phyloP scores from a whole-genome alignment of 495 filamentous ascomycete genomes.

The Neurospora pannonica region DNA sequence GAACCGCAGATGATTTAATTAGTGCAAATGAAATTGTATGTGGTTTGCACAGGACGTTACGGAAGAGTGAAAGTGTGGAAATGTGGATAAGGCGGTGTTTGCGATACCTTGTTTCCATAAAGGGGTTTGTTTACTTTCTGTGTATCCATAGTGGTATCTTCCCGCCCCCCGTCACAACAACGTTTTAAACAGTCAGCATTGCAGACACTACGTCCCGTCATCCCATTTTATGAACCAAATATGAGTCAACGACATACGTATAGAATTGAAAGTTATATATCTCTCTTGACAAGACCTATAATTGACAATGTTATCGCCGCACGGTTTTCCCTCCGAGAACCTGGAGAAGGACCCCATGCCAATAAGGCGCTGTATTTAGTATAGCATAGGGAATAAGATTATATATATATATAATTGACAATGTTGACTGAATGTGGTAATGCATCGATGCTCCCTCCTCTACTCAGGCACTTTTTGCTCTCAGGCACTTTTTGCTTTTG shows the following conservation, averaged over 20 bases:
- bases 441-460: background rate
- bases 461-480: too few relatives aligned
- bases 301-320: too few relatives aligned
- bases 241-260: too few relatives aligned
- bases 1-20: background rate
- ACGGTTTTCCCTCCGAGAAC: too few relatives aligned
- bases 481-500: background rate
- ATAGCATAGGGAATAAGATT: too few relatives aligned
- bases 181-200: background rate
- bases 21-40: background rate
- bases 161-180: background rate
- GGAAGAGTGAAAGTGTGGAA: background rate
- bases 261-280: too few relatives aligned
- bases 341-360: too few relatives aligned
- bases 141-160: background rate
- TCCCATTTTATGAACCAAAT: too few relatives aligned
- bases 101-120: background rate
- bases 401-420: too few relatives aligned
- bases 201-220: background rate
- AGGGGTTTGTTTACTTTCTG: background rate
- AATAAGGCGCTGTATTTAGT: too few relatives aligned
- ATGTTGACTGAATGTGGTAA: background rate
- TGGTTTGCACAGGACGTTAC: background rate
- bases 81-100: background rate
- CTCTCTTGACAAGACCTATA: too few relatives aligned